Evolutionary conservation across 2,329 filamentous ascomycete genomes (phyloP), one percentile per base, ranked within the genome.

Genomic region (Aphanoascus verrucosus): DNA sequence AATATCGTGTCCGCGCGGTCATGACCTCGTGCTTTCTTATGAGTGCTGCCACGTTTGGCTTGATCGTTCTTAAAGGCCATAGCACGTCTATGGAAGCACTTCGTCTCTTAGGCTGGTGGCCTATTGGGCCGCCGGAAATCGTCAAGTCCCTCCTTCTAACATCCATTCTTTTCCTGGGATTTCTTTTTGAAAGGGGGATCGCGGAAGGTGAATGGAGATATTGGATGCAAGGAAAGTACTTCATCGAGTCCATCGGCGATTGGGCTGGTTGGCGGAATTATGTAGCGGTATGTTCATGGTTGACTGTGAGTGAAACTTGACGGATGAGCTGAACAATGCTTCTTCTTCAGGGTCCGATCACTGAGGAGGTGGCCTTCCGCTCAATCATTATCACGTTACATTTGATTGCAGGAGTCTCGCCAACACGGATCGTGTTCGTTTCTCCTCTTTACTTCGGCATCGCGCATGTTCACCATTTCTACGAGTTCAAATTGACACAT

Each of bases 391-490:
- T 96, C 38, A 86, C 91, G 1, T 77, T 96, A 9, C 84, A 96
- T 64, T 73, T 96, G 31, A 74, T 89, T 48, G 83, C 88, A 17
- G 78, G 77, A 43, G 73, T 81, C 49, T 75, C 77, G 42, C 67
- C 73, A 0, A 64, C 66, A 2, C 71, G 64, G 2, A 88, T 87
- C 59, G 80, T 94, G 63, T 88, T 94, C 70, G 72, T 88, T 9
- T 87, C 88, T 1, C 91, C 91, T 5, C 73, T 96, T 9, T 84
- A 95, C 67, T 97, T 97, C 65, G 91, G 91, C 49, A 82, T 95
- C 43, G 90, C 93, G 6, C 93, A 98, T 71, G 71, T 94, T 46
- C 91, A 98, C 70, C 93, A 98, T 71, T 88, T 94, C 67, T 94
- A 95, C 73, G 93, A 97, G 71, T 95, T 94, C 69, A 80, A 85